Conservation (phyloP, 2,329 filamentous ascomycete genomes). For the Talaromyces islandicus region DNA sequence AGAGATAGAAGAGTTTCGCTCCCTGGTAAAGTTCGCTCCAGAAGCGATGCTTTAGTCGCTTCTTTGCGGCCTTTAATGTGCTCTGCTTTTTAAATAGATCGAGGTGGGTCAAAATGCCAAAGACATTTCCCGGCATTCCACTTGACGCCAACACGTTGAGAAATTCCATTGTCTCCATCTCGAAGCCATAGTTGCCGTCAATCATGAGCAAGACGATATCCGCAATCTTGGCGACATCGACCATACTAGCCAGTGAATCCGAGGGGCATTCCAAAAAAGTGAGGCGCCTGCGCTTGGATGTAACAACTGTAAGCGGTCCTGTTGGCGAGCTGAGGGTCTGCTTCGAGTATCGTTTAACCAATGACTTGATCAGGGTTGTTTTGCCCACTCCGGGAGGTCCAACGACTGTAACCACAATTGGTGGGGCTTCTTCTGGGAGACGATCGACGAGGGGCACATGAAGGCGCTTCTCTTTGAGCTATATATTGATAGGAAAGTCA, state of each 20-base stretch:
- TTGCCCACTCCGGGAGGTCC: conserved; percentile 89
- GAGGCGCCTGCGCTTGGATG: conserved; percentile 87
- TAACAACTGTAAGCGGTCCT: conserved; percentile 91
- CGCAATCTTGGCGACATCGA: conserved; percentile 93
- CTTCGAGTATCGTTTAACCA: conserved; percentile 91
- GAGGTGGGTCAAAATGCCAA: conserved; percentile 92
- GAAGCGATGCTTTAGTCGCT: conserved; percentile 87
- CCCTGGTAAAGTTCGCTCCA: conserved; percentile 98
- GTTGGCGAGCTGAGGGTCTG: conserved; percentile 85
- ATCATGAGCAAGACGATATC: conserved; percentile 98
- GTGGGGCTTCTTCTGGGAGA: conserved; percentile 89
- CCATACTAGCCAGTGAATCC: conserved; percentile 89
- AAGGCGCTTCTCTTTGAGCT: conserved; percentile 91
- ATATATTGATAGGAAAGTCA: conserved; percentile 1
- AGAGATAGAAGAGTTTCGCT: conserved; percentile 94
- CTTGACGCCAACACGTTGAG: conserved; percentile 87
- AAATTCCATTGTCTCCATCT: conserved; percentile 99
- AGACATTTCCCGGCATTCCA: conserved; percentile 98
- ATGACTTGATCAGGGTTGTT: conserved; percentile 89
- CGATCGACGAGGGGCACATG: conserved; percentile 97
- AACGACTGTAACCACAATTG: conserved; percentile 86
- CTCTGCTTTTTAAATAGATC: conserved; percentile 94
- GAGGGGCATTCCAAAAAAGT: conserved; percentile 97
- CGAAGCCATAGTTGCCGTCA: conserved; percentile 96
- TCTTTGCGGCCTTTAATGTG: conserved; percentile 87